Percentiles rank a stretch among this genome's conserved stretches.
These are phyloP conservation scores for Cyberlindnera sargentensis DNA, from an alignment of 805 yeast species.

Conservation along the genomic window DNA sequence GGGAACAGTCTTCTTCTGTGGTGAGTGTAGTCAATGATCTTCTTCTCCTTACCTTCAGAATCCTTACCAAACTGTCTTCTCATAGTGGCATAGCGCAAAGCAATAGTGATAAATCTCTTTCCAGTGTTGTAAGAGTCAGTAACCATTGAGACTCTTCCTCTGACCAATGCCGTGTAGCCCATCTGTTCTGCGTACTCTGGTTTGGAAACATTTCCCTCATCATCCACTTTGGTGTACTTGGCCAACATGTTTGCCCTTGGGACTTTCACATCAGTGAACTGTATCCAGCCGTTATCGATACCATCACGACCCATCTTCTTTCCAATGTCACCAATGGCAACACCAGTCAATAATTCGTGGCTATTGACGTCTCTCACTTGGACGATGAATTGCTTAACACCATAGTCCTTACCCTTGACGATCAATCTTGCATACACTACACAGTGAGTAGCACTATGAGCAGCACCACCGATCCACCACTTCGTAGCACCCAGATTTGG, in stretches of 20 bases:
- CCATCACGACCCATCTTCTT: conserved; percentile 95
- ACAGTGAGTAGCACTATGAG: conserved; percentile 85
- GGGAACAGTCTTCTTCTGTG: conserved; percentile 81
- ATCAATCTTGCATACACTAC: conserved; percentile 78
- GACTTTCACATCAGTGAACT: conserved; percentile 73
- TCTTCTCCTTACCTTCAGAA: conserved; percentile 32
- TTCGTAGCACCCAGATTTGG: conserved; percentile 91
- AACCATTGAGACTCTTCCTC: conserved; percentile 88
- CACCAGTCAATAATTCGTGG: conserved; percentile 61
- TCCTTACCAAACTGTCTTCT: conserved; percentile 70
- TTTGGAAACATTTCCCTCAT: conserved; percentile 59
- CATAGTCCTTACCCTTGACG: conserved; percentile 78
- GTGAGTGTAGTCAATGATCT: conserved; percentile 41
- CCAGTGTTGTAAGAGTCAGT: conserved; percentile 76
- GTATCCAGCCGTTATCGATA: conserved; percentile 95
- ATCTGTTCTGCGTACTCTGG: conserved; percentile 74
- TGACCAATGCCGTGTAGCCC: conserved; percentile 79
- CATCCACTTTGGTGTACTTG: conserved; percentile 65
- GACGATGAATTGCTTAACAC: conserved; percentile 93
- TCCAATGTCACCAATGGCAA: conserved; percentile 86
- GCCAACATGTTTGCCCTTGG: conserved; percentile 70
- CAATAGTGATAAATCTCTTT: conserved; percentile 74
- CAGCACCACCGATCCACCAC: conserved; percentile 99
- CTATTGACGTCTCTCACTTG: conserved; percentile 77
- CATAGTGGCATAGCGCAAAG: conserved; percentile 81